Base-by-base conservation (phyloP, 106 monocot genomes). In the Dendrobium huoshanense region DNA sequence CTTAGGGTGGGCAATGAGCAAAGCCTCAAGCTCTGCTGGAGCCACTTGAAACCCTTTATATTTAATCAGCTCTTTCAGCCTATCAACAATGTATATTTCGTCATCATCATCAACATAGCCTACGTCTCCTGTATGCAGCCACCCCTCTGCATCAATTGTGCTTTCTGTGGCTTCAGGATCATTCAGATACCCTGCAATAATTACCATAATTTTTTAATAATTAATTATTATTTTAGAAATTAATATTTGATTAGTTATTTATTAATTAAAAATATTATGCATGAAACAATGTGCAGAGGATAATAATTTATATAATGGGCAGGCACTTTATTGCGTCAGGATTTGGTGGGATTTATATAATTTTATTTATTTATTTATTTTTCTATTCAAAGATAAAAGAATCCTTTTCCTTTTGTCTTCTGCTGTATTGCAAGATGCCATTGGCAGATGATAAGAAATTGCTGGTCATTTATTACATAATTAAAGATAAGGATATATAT, bases 111-210 rank as follows among this genome's bases (percentile, higher is more conserved):
- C 95, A 2, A 95, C 87, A 73, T 75, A 85, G 2, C 95, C 95
- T 56, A 95, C 79, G 68, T 95, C 95, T 58, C 95, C 95, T 4
- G 95, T 95, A 86, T 95, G 95, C 20, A 95, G 86, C 95, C 95
- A 95, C 3, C 95, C 90, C 5, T 89, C 92, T 9, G 83, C 82
- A 79, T 95, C 95, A 9, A 95, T 89, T 25, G 90, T 95, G 41
- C 67, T 77, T 42, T 82, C 67, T 5, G 95, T 95, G 19, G 95
- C 82, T 72, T 86, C 85, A 3, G 73, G 87, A 67, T 95, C 92
- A 65, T 95, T 92, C 19, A 95, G 78, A 78, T 95, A 95, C 0
- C 95, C 95, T 95, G 87, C 44, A 37, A 37, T 1, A 74, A 29
- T 42, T 6, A 64, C 6, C 18, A 24, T 64, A 25, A 24, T 74